Base-by-base conservation (phyloP, 345 rosid genomes). In the Gossypioides kirkii region DNA sequence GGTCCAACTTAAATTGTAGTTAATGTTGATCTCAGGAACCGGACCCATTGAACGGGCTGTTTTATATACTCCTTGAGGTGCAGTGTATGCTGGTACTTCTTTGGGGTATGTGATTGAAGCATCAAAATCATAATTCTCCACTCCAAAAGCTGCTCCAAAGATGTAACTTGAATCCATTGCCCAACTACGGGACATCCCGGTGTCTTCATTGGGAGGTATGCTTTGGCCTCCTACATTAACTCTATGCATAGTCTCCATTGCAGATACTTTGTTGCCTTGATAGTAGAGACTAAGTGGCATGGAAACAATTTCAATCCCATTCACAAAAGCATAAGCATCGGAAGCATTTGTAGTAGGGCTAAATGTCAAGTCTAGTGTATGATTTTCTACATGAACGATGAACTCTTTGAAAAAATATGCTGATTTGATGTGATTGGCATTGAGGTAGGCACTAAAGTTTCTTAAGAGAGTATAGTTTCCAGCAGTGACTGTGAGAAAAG, bases 271-370 rank as follows among this genome's bases (percentile, higher is more conserved):
- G 63, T 54, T 70, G 50, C 20, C 78, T 26, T 6, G 66, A 13
- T 71, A 61, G 41, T 79, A 82, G 14, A 79, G 80, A 77, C 63
- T 23, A 25, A 1, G 36, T 6, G 80, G 85, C 79, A 82, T 79
- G 0, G 85, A 73, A 63, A 71, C 60, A 11, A 79, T 38, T 54
- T 82, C 82, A 53, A 76, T 74, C 52, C 69, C 42, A 2, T 67
- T 67, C 22, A 67, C 43, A 26, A 67, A 47, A 26, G 16, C 42
- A 10, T 47, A 47, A 61, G 72, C 14, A 63, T 66, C 70, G 13
- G 41, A 62, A 47, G 32, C 65, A 28, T 55, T 56, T 12, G 74
- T 2, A 0, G 79, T 74, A 14, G 79, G 78, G 28, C 69, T 77
- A 59, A 79, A 74, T 8, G 80, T 76, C 17, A 82, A 45, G 22